Evolutionary conservation across 805 yeast species (phyloP).

Genomic region (Maudiozyma serrabonitensis): DNA sequence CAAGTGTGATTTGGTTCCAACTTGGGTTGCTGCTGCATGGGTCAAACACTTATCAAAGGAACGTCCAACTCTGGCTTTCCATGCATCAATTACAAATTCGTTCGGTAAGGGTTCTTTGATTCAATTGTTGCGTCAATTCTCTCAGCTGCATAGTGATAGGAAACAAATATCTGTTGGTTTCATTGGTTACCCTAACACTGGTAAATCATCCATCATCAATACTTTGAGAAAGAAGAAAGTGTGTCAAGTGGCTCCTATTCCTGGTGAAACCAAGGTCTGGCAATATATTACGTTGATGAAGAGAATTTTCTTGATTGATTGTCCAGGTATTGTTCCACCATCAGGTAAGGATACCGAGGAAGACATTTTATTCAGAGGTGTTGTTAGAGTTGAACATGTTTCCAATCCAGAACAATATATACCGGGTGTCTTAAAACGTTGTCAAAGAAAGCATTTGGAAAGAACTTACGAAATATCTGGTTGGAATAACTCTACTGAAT

Average conservation of each 20-base stretch:
- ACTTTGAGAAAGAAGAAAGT: constrained; percentile 91
- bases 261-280: constrained; percentile 99
- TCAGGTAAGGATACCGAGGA: constrained; percentile 80
- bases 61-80: constrained; percentile 93
- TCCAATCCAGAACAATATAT: constrained; percentile 91
- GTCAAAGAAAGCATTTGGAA: constrained; percentile 83
- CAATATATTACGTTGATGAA: constrained; percentile 97
- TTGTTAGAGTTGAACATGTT: constrained; percentile 97
- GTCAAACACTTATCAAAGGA: constrained; percentile 87
- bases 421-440: constrained; percentile 73
- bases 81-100: constrained; percentile 93
- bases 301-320: constrained; percentile 87
- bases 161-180: constrained; percentile 95
- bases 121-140: constrained; percentile 86
- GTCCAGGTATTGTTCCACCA: constrained; percentile 99
- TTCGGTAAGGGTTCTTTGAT: constrained; percentile 96
- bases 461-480: constrained; percentile 92
- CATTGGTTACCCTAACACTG: constrained; percentile 97
- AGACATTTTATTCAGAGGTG: constrained; percentile 91
- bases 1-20: constrained; percentile 97
- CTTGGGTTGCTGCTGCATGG: constrained; percentile 99
- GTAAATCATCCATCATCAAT: constrained; percentile 91
- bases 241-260: constrained; percentile 94
- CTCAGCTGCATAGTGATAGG: constrained; percentile 82
- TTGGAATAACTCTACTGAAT: constrained; percentile 72